Conservation (phyloP, 2,329 filamentous ascomycete species). For the Botrytis aclada region DNA sequence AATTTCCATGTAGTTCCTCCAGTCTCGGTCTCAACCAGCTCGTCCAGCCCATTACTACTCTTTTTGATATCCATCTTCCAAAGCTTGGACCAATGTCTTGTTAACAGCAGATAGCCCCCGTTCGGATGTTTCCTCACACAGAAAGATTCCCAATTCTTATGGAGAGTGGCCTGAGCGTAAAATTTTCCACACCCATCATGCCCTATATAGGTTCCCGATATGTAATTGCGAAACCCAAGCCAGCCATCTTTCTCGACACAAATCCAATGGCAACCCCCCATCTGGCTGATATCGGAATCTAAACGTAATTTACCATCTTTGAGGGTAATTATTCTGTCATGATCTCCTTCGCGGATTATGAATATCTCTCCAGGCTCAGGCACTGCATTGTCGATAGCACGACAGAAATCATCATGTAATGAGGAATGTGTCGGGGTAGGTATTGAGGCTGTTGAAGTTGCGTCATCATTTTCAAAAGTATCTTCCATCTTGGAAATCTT, state of each 20-base stretch:
- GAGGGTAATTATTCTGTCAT: not conserved
- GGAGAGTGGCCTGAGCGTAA: not conserved
- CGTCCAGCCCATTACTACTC: not conserved
- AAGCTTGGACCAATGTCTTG: not conserved
- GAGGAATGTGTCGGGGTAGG: too few species aligned
- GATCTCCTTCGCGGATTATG: too few species aligned
- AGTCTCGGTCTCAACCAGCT: not conserved
- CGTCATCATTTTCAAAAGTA: too few species aligned
- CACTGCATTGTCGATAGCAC: too few species aligned
- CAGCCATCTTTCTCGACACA: not conserved
- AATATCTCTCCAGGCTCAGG: too few species aligned
- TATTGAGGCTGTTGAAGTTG: too few species aligned
- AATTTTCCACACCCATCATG: not conserved
- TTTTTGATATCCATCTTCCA: not conserved
- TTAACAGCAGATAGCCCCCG: not conserved
- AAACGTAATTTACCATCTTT: not conserved
- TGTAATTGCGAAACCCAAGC: not conserved
- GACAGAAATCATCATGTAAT: too few species aligned
- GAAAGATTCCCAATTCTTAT: not conserved
- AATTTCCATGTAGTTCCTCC: not conserved
- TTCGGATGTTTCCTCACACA: not conserved
- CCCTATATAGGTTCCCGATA: not conserved
- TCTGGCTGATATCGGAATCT: not conserved
- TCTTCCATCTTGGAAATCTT: too few species aligned
- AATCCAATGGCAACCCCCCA: not conserved